These are phyloP conservation scores for Epithemia pelagica DNA, from an alignment of 108 stramenopile species.

Conservation along the genomic window DNA sequence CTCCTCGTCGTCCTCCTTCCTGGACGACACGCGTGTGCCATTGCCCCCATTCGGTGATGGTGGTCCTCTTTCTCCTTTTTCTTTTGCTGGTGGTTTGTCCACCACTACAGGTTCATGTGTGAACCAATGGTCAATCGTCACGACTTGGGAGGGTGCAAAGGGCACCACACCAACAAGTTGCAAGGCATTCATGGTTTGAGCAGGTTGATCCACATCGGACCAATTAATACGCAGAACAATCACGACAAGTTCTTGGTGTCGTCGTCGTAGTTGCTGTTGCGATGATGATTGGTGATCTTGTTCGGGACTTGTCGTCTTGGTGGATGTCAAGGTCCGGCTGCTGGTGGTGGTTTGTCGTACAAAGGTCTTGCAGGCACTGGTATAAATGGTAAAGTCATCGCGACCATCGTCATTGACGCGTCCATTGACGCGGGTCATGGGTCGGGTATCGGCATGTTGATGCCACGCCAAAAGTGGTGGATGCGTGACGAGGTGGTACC, in stretches of 20 bases:
- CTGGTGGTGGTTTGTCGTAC: no score
- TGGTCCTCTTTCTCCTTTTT: no score
- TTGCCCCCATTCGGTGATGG: neutral
- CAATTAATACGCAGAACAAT: neutral
- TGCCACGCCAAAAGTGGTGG: neutral
- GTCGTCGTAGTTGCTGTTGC: neutral
- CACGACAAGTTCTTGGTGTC: neutral
- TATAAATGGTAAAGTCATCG: neutral
- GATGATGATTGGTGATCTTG: neutral
- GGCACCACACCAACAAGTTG: neutral
- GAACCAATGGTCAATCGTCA: neutral
- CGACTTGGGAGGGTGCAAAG: neutral
- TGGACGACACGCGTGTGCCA: neutral
- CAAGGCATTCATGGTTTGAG: neutral
- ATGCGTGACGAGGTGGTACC: neutral
- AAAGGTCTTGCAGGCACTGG: no score
- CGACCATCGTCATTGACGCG: neutral
- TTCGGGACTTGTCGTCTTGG: neutral
- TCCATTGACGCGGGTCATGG: neutral
- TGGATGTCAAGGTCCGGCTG: neutral
- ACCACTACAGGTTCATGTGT: neutral
- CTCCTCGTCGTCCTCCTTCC: neutral
- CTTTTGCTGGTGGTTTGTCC: neutral
- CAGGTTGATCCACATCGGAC: neutral
- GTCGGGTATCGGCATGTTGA: neutral